Conservation (phyloP, 208 protist species). For the Crithidia acanthocephali region DNA sequence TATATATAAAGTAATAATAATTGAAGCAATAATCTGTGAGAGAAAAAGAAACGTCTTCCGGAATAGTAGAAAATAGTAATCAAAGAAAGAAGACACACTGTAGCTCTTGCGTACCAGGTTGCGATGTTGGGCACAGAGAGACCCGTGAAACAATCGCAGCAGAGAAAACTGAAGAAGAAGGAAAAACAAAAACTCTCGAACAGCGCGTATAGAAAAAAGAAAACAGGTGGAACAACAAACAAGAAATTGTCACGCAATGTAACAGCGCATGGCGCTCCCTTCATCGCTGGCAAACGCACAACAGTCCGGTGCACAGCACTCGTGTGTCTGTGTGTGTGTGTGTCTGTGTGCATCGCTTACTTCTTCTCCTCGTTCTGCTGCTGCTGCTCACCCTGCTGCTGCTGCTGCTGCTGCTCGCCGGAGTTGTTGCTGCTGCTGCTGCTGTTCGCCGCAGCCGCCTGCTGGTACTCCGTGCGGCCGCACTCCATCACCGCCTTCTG, state of each 20-base stretch:
- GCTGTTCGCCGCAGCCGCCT: conserved; percentile 56
- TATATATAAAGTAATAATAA: not conserved
- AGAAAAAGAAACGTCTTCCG: conserved; percentile 23
- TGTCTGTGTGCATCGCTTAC: no score
- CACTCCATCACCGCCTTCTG: conserved; percentile 90
- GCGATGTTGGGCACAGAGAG: no score
- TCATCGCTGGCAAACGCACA: no score
- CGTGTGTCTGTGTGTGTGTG: no score
- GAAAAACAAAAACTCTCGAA: not conserved
- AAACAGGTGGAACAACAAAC: not conserved
- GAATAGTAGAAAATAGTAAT: not conserved
- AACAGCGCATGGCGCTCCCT: no score
- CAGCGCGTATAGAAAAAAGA: conserved; percentile 17
- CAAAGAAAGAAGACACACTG: conserved; percentile 16
- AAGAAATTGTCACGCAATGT: not conserved
- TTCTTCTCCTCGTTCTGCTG: conserved; percentile 21
- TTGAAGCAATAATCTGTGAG: conserved; percentile 11
- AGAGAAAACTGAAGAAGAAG: conserved; percentile 1
- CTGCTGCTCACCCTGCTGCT: conserved; percentile 20
- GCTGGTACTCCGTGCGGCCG: conserved; percentile 79
- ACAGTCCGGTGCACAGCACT: no score
- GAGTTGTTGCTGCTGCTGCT: conserved; percentile 16
- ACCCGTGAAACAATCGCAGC: no score
- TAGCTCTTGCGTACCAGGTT: no score
- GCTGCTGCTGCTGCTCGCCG: conserved; percentile 19